phyloP scores from a whole-genome alignment of 164 flowering plant genomes.

The Dillenia turbinata region DNA sequence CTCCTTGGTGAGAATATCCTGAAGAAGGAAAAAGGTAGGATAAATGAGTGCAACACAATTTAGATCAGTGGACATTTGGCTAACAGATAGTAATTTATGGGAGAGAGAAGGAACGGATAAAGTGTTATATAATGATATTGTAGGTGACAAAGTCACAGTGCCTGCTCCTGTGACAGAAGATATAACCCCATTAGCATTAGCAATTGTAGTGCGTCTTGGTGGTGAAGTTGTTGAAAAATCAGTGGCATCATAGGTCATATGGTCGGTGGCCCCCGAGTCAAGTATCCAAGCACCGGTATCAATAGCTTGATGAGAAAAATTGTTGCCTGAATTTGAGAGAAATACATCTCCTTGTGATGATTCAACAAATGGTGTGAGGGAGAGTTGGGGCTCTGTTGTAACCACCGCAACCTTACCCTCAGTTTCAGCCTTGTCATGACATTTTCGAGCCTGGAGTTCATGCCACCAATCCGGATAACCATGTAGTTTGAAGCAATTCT shows the following conservation, averaged over 20 bases:
- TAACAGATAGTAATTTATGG: constrained; percentile 8
- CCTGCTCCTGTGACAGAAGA: constrained; percentile 6
- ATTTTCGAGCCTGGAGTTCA: constrained; percentile 4
- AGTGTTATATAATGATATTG: constrained; percentile 3
- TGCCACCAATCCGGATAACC: constrained; percentile 11
- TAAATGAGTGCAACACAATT: constrained; percentile 3
- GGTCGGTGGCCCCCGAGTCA: constrained; percentile 4
- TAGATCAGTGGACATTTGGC: constrained; percentile 7
- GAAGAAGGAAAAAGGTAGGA: not conserved
- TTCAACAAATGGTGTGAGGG: constrained; percentile 1
- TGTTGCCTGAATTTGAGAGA: not conserved
- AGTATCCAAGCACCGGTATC: not conserved
- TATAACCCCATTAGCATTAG: constrained; percentile 11
- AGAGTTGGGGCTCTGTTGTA: not conserved
- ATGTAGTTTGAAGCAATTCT: constrained; percentile 8
- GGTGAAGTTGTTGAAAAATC: not conserved
- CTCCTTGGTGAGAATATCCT: not conserved
- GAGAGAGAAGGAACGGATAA: constrained; percentile 2
- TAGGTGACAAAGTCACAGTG: constrained; percentile 1
- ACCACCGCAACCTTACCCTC: constrained; percentile 4
- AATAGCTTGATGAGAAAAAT: not conserved
- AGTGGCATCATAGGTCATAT: constrained; percentile 2
- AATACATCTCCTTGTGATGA: too few relatives aligned
- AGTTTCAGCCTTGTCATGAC: constrained; percentile 2
- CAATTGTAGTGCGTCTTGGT: constrained; percentile 1